Conservation (phyloP, 1,284 basidiomycete genomes). For the Cryptococcus hybrid region DNA sequence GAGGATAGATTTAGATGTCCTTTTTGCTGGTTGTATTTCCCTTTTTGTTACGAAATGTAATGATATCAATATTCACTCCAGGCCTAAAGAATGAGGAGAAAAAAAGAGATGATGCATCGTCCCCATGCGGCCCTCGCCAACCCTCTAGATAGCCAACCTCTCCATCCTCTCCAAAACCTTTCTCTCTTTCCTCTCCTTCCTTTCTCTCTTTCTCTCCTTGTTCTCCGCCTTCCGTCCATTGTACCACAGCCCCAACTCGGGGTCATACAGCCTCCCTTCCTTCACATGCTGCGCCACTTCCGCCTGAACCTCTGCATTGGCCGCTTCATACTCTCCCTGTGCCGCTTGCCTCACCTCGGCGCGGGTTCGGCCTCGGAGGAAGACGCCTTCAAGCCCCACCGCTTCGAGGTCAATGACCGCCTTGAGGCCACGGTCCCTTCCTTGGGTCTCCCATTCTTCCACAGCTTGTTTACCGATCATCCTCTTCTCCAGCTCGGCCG, state of each 20-base stretch:
- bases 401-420: conserved; percentile 23
- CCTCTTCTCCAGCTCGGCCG: conserved; percentile 23
- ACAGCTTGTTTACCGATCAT: conserved; percentile 22
- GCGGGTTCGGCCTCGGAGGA: conserved; percentile 35
- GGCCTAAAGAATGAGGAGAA: too few relatives aligned
- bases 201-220: conserved; percentile 13
- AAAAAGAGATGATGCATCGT: too few relatives aligned
- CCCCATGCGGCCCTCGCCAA: too few relatives aligned
- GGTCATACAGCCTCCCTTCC: conserved; percentile 19
- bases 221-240: conserved; percentile 20
- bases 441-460: conserved; percentile 34
- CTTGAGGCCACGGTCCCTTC: conserved; percentile 36
- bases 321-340: conserved; percentile 27
- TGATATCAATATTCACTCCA: too few relatives aligned
- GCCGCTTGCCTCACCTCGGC: conserved; percentile 45
- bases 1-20: too few relatives aligned
- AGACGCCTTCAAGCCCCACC: conserved; percentile 37
- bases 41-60: too few relatives aligned
- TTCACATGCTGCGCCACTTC: conserved; percentile 15
- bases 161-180: too few relatives aligned
- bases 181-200: conserved; percentile 13
- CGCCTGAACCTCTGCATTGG: conserved; percentile 17
- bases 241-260: conserved; percentile 17
- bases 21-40: too few relatives aligned
- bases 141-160: too few relatives aligned